phyloP scores from a whole-genome alignment of 495 filamentous ascomycete genomes.

The Choiromyces venosus region DNA sequence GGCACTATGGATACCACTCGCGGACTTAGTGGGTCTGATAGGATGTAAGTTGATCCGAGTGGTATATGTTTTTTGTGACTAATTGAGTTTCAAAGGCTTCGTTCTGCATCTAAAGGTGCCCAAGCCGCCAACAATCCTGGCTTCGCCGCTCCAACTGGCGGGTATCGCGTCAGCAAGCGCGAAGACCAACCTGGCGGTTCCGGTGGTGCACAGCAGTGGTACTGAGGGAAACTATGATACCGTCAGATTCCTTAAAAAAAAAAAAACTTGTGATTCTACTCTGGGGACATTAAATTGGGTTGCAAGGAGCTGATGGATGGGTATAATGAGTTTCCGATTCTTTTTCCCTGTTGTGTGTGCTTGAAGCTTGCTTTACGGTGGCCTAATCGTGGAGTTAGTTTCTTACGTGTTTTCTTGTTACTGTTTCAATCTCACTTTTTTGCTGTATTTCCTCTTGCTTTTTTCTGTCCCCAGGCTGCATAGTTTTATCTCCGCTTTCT shows the following conservation, averaged over 20 bases:
- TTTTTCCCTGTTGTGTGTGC: slow-evolving; percentile 29
- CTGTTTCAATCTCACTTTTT: slow-evolving; percentile 26
- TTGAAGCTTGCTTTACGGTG: slow-evolving; percentile 25
- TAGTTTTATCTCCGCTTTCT: not conserved
- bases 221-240: slow-evolving; percentile 48
- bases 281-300: slow-evolving; percentile 34
- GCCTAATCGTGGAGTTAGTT: slow-evolving; percentile 22
- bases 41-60: slow-evolving; percentile 89
- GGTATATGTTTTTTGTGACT: slow-evolving; percentile 42
- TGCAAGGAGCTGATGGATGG: slow-evolving; percentile 10
- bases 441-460: not conserved
- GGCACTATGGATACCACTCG: slow-evolving; percentile 63
- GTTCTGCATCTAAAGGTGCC: slow-evolving; percentile 84
- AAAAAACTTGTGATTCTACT: slow-evolving; percentile 26
- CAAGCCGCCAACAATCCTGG: slow-evolving; percentile 48
- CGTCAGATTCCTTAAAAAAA: slow-evolving; percentile 7
- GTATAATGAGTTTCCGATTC: slow-evolving; percentile 24
- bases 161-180: slow-evolving; percentile 62
- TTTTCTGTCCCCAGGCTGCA: not conserved
- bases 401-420: slow-evolving; percentile 22
- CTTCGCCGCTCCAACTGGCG: slow-evolving; percentile 57
- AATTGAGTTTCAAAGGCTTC: slow-evolving; percentile 83
- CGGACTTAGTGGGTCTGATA: slow-evolving; percentile 84
- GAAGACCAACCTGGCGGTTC: slow-evolving; percentile 52
- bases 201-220: slow-evolving; percentile 54